These are phyloP conservation scores for Diatrype stigma DNA, from an alignment of 2,329 filamentous ascomycete species.

Conservation along the genomic window DNA sequence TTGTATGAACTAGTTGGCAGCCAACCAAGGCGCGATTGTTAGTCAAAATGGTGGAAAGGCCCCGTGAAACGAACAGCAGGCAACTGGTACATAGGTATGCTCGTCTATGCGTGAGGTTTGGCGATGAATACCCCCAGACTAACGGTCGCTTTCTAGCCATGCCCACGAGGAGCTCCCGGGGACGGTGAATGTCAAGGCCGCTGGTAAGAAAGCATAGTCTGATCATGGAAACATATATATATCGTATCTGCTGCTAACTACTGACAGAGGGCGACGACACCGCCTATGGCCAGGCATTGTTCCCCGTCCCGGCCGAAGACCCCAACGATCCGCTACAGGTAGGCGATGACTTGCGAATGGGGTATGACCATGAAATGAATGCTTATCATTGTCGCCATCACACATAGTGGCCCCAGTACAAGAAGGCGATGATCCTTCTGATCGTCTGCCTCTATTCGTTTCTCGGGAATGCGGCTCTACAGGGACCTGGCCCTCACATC, in stretches of 20 bases:
- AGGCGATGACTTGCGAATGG: neutral
- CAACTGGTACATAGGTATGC: neutral
- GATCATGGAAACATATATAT: neutral
- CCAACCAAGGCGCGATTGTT: neutral
- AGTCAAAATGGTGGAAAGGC: neutral
- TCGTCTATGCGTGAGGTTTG: neutral
- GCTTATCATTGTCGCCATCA: neutral
- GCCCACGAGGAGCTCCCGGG: conserved; percentile 26
- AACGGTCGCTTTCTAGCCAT: conserved; percentile 13
- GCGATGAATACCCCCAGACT: neutral
- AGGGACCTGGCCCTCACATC: conserved; percentile 57
- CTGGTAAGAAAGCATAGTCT: conserved; percentile 14
- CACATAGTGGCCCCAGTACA: conserved; percentile 47
- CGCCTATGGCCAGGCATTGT: conserved; percentile 23
- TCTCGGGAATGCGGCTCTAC: conserved; percentile 51
- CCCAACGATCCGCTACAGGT: conserved; percentile 26
- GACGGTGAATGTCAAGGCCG: conserved; percentile 22
- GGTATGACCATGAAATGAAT: too few species aligned
- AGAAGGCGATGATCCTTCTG: conserved; percentile 53
- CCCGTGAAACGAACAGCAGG: neutral
- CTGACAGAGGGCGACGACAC: conserved; percentile 24
- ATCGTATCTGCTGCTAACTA: neutral
- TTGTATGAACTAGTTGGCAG: too few species aligned
- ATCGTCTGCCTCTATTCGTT: conserved; percentile 54
- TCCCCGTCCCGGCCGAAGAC: conserved; percentile 25